Percentiles rank a stretch among this genome's conserved stretches.
phyloP scores from a whole-genome alignment of 2,329 filamentous ascomycete genomes.

The Aureobasidium sp. region DNA sequence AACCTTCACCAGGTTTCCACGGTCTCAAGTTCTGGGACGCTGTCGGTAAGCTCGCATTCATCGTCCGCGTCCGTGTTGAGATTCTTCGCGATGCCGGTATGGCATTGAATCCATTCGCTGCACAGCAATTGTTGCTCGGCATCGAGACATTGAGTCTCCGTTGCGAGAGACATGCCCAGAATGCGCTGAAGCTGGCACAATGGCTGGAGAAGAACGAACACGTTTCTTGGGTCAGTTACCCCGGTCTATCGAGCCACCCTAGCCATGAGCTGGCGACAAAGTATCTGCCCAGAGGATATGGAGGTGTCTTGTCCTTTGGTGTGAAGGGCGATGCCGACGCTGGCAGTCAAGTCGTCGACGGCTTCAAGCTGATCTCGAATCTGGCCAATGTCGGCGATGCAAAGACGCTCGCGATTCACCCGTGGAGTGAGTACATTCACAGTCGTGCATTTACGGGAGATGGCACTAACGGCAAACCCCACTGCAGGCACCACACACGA shows the following conservation, averaged over 20 bases:
- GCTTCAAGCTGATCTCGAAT: conserved; percentile 92
- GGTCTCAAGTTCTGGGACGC: conserved; percentile 92
- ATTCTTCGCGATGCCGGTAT: conserved; percentile 81
- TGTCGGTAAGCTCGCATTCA: conserved; percentile 75
- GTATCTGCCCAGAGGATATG: conserved; percentile 78
- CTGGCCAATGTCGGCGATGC: conserved; percentile 93
- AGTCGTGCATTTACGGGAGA: too few species aligned
- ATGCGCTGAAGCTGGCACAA: conserved; percentile 69
- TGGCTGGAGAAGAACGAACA: conserved; percentile 79
- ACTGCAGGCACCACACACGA: conserved; percentile 93
- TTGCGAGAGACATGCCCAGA: conserved; percentile 77
- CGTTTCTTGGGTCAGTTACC: conserved; percentile 91
- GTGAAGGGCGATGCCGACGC: conserved; percentile 82
- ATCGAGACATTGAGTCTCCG: conserved; percentile 84
- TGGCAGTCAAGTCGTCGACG: conserved; percentile 82
- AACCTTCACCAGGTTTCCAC: conserved; percentile 84
- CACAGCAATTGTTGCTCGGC: conserved; percentile 85
- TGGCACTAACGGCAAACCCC: too few species aligned
- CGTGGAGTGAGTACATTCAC: too few species aligned
- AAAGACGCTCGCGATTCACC: conserved; percentile 91
- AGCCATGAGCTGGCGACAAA: conserved; percentile 76
- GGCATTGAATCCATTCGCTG: conserved; percentile 79
- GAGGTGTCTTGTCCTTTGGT: conserved; percentile 87
- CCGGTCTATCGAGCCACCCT: conserved; percentile 73
- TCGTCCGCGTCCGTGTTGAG: conserved; percentile 81